Percentiles rank a stretch among this genome's conserved stretches.
Conservation (phyloP, 2,329 filamentous ascomycete species). For the Neoscytalidium dimidiatum region DNA sequence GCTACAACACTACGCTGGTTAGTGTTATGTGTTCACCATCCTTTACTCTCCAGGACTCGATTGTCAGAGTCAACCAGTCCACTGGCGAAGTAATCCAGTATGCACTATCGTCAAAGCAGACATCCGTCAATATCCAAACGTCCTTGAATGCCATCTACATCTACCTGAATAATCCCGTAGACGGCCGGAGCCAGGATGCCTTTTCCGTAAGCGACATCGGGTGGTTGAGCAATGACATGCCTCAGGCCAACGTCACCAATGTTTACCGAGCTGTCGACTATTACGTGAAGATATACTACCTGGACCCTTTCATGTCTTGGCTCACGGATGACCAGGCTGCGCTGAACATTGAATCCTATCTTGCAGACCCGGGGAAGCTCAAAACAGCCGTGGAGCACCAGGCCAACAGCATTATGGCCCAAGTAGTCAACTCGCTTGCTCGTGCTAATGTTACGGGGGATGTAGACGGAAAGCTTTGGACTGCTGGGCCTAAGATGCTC, state of each 20-base stretch:
- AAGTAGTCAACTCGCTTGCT: slow-evolving; percentile 2
- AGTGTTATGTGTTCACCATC: slow-evolving; percentile 6
- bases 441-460: not conserved
- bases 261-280: not conserved
- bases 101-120: not conserved
- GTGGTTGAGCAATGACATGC: not conserved
- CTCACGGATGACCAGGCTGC: not conserved
- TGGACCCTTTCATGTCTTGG: slow-evolving; percentile 2
- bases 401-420: slow-evolving; percentile 6
- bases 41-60: not conserved
- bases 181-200: not conserved
- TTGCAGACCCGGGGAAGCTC: not conserved
- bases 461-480: not conserved
- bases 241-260: not conserved
- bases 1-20: not conserved
- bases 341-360: not conserved
- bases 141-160: slow-evolving; percentile 3
- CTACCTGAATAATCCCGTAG: slow-evolving; percentile 16
- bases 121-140: not conserved
- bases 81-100: slow-evolving; percentile 4
- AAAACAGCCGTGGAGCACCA: not conserved
- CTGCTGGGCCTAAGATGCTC: not conserved
- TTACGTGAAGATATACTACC: not conserved
- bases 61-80: not conserved
- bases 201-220: slow-evolving; percentile 1